Percentiles rank a stretch among this genome's conserved stretches.
These are phyloP conservation scores for Wickerhamiella azymoides DNA, from an alignment of 805 yeast species.

Conservation along the genomic window DNA sequence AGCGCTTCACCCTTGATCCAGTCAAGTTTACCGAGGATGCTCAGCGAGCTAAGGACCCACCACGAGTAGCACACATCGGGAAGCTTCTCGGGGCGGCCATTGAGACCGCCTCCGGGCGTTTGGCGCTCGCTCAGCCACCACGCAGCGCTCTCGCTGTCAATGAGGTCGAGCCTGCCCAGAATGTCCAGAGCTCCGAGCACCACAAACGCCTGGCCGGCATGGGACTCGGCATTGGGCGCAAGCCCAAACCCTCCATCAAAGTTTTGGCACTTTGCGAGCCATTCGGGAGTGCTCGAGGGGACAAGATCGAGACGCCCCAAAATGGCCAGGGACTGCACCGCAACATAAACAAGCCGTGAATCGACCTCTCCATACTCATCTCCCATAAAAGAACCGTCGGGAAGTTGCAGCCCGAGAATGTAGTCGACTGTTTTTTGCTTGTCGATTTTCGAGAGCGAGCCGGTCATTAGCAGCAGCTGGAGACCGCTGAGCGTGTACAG, in stretches of 20 bases:
- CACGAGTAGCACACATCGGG: conserved; percentile 98
- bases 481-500: conserved; percentile 75
- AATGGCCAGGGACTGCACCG: conserved; percentile 57
- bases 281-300: conserved; percentile 48
- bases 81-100: conserved; percentile 89
- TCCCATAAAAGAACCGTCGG: conserved; percentile 71
- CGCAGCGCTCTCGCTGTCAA: conserved; percentile 33
- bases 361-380: conserved; percentile 88
- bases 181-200: conserved; percentile 74
- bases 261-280: conserved; percentile 58
- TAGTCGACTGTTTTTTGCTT: conserved; percentile 25
- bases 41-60: conserved; percentile 82
- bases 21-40: conserved; percentile 48
- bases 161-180: conserved; percentile 38
- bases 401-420: conserved; percentile 33
- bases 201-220: conserved; percentile 67
- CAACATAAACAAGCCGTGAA: conserved; percentile 78
- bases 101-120: conserved; percentile 73
- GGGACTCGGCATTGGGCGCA: conserved; percentile 90
- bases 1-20: conserved; percentile 66
- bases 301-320: conserved; percentile 43
- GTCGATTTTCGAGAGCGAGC: conserved; percentile 35
- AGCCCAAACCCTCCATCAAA: conserved; percentile 95
- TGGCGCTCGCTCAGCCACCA: conserved; percentile 93
- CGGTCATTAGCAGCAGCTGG: conserved; percentile 61